Evolutionary conservation across 2,329 filamentous ascomycete genomes (phyloP).

Genomic region (Penicillium janthinellum): DNA sequence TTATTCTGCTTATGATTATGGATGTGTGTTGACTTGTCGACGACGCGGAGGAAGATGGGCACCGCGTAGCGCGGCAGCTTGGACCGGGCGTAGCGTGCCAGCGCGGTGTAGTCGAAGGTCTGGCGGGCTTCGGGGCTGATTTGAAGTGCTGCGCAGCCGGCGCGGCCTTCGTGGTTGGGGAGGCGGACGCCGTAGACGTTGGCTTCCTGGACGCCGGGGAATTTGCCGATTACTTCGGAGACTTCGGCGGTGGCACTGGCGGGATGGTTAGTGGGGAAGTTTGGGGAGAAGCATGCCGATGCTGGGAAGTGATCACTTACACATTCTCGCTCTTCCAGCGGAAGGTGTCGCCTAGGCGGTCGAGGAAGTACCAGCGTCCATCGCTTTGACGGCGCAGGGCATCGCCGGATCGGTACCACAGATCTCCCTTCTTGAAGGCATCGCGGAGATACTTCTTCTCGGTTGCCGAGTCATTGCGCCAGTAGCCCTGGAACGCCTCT

Average conservation of each 20-base stretch:
- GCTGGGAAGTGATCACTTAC: conserved; percentile 32
- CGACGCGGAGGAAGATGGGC: conserved; percentile 69
- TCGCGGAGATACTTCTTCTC: conserved; percentile 65
- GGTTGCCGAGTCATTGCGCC: conserved; percentile 67
- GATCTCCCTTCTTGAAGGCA: conserved; percentile 67
- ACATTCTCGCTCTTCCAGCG: conserved; percentile 74
- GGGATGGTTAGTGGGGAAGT: not conserved
- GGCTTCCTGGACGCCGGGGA: conserved; percentile 63
- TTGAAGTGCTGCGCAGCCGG: conserved; percentile 62
- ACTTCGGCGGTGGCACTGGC: conserved; percentile 64
- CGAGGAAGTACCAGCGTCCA: conserved; percentile 70
- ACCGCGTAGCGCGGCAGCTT: conserved; percentile 73
- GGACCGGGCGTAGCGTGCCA: conserved; percentile 61
- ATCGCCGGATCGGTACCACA: conserved; percentile 70
- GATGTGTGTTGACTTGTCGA: conserved; percentile 47
- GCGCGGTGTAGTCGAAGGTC: conserved; percentile 60
- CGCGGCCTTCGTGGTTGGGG: conserved; percentile 68
- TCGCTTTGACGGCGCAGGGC: conserved; percentile 63
- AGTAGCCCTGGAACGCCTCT: conserved; percentile 68
- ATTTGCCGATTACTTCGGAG: conserved; percentile 62
- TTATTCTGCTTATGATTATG: conserved; percentile 83
- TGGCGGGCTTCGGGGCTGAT: conserved; percentile 54
- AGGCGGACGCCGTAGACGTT: conserved; percentile 71
- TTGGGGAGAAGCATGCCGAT: too few species aligned
- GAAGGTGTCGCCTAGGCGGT: conserved; percentile 72